These are phyloP conservation scores for Lipomyces yarrowii DNA, from an alignment of 1,139 yeast species.

Conservation along the genomic window DNA sequence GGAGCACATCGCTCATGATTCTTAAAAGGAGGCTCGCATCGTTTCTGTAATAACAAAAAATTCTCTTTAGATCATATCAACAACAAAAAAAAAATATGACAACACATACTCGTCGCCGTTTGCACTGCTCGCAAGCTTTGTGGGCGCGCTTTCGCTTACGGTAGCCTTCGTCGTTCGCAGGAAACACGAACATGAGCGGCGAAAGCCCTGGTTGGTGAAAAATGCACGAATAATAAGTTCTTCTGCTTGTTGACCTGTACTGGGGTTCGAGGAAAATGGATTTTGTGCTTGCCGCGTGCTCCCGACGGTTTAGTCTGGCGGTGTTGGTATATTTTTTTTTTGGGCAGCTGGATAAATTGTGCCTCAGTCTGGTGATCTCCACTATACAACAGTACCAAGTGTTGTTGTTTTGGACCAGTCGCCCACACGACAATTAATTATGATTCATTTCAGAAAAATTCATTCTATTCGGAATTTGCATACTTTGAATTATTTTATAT, in stretches of 20 bases:
- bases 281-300: neutral
- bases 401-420: too few species aligned
- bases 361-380: too few species aligned
- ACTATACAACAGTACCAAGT: too few species aligned
- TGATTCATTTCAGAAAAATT: too few species aligned
- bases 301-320: too few species aligned
- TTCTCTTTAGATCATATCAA: too few species aligned
- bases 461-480: neutral
- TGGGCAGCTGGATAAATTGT: too few species aligned
- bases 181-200: constrained; percentile 55
- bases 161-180: constrained; percentile 59
- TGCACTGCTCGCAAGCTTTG: constrained; percentile 56
- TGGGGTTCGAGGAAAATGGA: neutral
- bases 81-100: neutral
- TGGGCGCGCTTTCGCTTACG: constrained; percentile 57
- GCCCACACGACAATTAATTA: too few species aligned
- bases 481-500: neutral
- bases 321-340: too few species aligned
- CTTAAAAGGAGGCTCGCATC: constrained; percentile 29
- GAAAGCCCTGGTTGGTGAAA: neutral
- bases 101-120: constrained; percentile 44
- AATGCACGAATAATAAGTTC: neutral
- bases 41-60: constrained; percentile 15
- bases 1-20: constrained; percentile 31
- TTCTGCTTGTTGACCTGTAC: neutral